These are phyloP conservation scores for Neofusicoccum parvum DNA, from an alignment of 2,329 filamentous ascomycete species.

Conservation along the genomic window DNA sequence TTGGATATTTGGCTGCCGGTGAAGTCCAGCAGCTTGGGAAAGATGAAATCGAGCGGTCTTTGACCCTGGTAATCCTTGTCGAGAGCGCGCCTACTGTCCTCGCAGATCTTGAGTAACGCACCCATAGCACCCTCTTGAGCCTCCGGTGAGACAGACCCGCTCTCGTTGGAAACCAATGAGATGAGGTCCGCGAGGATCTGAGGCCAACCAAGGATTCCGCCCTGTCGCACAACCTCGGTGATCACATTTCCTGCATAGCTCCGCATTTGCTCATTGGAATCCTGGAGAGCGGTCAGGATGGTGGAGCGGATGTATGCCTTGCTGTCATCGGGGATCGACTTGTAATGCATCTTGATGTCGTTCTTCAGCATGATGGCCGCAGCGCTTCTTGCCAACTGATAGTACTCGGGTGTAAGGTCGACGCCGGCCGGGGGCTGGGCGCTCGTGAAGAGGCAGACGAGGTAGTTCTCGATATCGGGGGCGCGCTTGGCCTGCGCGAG, in stretches of 20 bases:
- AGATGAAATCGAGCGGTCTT: slow-evolving; percentile 81
- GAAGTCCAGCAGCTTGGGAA: slow-evolving; percentile 88
- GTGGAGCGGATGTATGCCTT: slow-evolving; percentile 77
- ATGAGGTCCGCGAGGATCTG: slow-evolving; percentile 84
- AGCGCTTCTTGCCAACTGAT: slow-evolving; percentile 78
- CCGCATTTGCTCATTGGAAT: slow-evolving; percentile 79
- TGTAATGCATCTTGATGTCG: slow-evolving; percentile 76
- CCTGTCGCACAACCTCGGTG: slow-evolving; percentile 83
- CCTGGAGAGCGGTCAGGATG: slow-evolving; percentile 77
- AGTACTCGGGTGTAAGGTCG: slow-evolving; percentile 61
- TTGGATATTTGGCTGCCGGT: slow-evolving; percentile 75
- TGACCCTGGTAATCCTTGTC: slow-evolving; percentile 88
- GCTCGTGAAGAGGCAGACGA: slow-evolving; percentile 85
- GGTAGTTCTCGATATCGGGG: slow-evolving; percentile 96
- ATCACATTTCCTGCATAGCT: slow-evolving; percentile 91
- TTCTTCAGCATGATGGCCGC: slow-evolving; percentile 97
- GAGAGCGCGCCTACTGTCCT: slow-evolving; percentile 86
- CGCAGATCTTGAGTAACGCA: slow-evolving; percentile 91
- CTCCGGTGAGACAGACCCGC: slow-evolving; percentile 66
- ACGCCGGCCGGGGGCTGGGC: slow-evolving; percentile 63
- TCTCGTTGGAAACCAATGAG: slow-evolving; percentile 72
- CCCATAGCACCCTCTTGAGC: slow-evolving; percentile 93
- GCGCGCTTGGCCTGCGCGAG: slow-evolving; percentile 84
- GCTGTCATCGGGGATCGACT: slow-evolving; percentile 72
- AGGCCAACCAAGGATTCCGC: slow-evolving; percentile 87